phyloP scores from a whole-genome alignment of 352 stramenopile genomes.

The Phytophthora chlamydospora region DNA sequence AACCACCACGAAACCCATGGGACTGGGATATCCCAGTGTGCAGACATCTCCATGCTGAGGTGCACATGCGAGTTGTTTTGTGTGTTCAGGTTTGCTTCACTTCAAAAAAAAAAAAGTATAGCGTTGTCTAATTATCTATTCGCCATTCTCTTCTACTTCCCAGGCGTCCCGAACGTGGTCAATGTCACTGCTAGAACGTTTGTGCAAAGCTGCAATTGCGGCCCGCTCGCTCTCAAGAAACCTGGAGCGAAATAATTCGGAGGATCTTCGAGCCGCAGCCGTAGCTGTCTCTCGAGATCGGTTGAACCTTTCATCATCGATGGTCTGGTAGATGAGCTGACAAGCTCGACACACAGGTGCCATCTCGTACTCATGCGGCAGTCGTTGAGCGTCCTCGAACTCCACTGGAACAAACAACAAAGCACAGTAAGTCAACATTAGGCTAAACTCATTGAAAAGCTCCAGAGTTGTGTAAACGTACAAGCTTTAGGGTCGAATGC shows the following conservation, averaged over 20 bases:
- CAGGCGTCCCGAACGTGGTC: constrained; percentile 20
- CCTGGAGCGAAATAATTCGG: constrained; percentile 41
- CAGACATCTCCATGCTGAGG: no score
- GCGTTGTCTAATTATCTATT: background rate
- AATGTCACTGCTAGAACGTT: constrained; percentile 1
- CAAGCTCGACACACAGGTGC: constrained; percentile 48
- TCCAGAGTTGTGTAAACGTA: constrained; percentile 21
- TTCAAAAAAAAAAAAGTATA: no score
- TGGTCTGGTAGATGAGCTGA: constrained; percentile 59
- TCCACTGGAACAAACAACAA: constrained; percentile 43
- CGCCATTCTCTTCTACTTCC: constrained; percentile 16
- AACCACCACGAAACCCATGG: no score
- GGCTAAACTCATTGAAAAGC: background rate
- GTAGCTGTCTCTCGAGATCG: constrained; percentile 43
- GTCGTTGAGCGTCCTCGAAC: constrained; percentile 47
- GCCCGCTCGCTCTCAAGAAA: constrained; percentile 34
- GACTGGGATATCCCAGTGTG: no score
- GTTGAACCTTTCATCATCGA: constrained; percentile 52
- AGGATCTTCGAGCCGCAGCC: constrained; percentile 29
- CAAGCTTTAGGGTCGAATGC: constrained; percentile 56
- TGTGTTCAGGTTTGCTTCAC: no score
- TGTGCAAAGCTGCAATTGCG: constrained; percentile 14
- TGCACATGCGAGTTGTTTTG: no score
- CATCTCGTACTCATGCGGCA: constrained; percentile 60
- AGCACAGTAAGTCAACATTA: constrained; percentile 9